phyloP scores from a whole-genome alignment of 441 rosid species.

The Mallotus japonicus region DNA sequence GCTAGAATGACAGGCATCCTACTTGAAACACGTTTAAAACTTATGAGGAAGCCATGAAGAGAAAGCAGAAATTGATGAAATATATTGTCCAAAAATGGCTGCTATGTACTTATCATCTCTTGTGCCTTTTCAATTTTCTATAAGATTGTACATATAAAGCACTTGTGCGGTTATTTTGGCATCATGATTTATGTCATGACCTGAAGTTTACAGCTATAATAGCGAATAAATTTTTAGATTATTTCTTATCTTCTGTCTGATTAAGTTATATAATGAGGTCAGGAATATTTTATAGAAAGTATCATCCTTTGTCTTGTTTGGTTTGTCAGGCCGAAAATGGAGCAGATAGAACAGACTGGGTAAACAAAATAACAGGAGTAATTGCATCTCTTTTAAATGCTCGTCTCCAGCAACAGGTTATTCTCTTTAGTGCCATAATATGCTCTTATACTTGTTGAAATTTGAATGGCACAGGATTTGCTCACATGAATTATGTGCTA shows the following conservation, averaged over 20 bases:
- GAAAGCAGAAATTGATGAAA: neutral
- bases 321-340: conserved; percentile 80
- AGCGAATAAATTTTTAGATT: neutral
- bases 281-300: neutral
- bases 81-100: neutral
- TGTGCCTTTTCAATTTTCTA: neutral
- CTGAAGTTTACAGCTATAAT: neutral
- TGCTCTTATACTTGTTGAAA: conserved; percentile 10
- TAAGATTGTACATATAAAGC: neutral
- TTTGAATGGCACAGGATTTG: conserved; percentile 18
- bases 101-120: neutral
- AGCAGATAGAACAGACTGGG: conserved; percentile 92
- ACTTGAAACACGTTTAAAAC: neutral
- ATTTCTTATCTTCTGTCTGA: neutral
- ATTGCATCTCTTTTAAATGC: conserved; percentile 77
- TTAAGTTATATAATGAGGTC: neutral
- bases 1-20: neutral
- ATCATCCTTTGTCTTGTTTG: neutral
- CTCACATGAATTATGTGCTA: conserved; percentile 29
- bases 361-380: conserved; percentile 69
- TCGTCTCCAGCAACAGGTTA: conserved; percentile 72
- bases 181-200: neutral
- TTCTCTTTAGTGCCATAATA: conserved; percentile 14
- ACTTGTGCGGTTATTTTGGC: neutral
- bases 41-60: neutral